Evolutionary conservation across 2,329 filamentous ascomycete genomes (phyloP).

Genomic region (Clarireedia hainanense): DNA sequence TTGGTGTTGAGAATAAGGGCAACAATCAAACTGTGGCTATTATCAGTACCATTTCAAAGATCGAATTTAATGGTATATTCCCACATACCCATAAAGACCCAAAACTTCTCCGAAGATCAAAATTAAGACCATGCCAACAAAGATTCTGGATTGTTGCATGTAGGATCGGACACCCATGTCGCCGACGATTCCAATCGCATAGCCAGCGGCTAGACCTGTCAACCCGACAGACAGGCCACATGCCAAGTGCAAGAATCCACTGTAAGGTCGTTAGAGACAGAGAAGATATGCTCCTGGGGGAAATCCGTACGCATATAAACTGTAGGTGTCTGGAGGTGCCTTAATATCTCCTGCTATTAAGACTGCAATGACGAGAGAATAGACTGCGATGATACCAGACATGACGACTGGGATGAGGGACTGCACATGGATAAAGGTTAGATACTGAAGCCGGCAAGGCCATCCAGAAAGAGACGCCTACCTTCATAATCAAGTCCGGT

Average conservation of each 20-base stretch:
- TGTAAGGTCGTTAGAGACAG: conserved; percentile 29
- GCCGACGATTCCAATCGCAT: conserved; percentile 92
- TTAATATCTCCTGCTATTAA: conserved; percentile 86
- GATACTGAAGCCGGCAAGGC: background rate
- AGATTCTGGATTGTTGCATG: conserved; percentile 93
- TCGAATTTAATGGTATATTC: background rate
- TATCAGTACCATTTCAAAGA: conserved; percentile 7
- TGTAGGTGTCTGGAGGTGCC: conserved; percentile 63
- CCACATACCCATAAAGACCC: conserved; percentile 86
- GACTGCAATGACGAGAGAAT: conserved; percentile 93
- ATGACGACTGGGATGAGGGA: conserved; percentile 87
- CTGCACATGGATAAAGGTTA: conserved; percentile 26
- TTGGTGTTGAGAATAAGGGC: conserved; percentile 90
- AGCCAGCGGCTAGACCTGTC: conserved; percentile 87
- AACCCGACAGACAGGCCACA: conserved; percentile 87
- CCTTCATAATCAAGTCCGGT: conserved; percentile 88
- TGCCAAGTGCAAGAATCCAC: conserved; percentile 88
- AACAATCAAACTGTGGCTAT: conserved; percentile 66
- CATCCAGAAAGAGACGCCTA: conserved; percentile 30
- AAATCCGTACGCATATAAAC: conserved; percentile 64
- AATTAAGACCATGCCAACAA: conserved; percentile 97
- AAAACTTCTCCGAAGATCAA: conserved; percentile 97
- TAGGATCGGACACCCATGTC: conserved; percentile 90
- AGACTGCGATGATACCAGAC: conserved; percentile 98
- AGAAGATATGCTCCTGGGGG: too few relatives aligned